These are phyloP conservation scores for Domatiomyces globalis DNA, from an alignment of 2,329 filamentous ascomycete genomes.

Conservation along the genomic window DNA sequence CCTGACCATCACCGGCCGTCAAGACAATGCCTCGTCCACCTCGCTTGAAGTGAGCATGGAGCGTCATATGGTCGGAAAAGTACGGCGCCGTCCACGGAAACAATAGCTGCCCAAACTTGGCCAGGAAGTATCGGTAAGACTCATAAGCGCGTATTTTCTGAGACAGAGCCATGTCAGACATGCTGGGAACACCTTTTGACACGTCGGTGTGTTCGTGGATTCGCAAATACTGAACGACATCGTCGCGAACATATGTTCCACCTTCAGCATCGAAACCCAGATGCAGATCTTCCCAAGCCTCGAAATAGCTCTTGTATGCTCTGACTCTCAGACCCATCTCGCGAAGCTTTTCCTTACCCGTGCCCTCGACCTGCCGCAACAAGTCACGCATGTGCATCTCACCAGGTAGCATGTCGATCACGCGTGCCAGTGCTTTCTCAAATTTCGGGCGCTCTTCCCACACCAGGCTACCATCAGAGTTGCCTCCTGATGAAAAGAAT, in stretches of 20 bases:
- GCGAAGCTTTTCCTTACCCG: conserved; percentile 27
- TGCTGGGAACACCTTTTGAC: not conserved
- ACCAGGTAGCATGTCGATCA: conserved; percentile 15
- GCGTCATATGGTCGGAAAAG: conserved; percentile 32
- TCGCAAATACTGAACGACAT: conserved; percentile 28
- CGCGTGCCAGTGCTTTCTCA: conserved; percentile 14
- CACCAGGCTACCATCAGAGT: not conserved
- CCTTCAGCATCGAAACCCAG: conserved; percentile 20
- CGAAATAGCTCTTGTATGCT: conserved; percentile 27
- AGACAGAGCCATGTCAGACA: conserved; percentile 17
- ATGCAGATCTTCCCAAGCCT: conserved; percentile 27
- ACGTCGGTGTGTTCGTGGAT: conserved; percentile 15
- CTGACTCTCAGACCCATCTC: conserved; percentile 29
- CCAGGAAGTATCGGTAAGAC: conserved; percentile 28
- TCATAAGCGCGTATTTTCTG: conserved; percentile 30
- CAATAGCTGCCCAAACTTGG: conserved; percentile 26
- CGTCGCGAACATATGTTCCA: conserved; percentile 28
- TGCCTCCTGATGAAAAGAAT: not conserved
- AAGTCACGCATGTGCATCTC: conserved; percentile 21
- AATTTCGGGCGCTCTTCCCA: conserved; percentile 16
- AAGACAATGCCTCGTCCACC: conserved; percentile 33
- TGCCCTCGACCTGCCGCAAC: conserved; percentile 25
- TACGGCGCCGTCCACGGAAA: conserved; percentile 26
- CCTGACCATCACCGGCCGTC: conserved; percentile 32
- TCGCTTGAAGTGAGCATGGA: conserved; percentile 30